Evolutionary conservation across 306 rosid genomes (phyloP).

Genomic region (Sphenostylis stenocarpa): DNA sequence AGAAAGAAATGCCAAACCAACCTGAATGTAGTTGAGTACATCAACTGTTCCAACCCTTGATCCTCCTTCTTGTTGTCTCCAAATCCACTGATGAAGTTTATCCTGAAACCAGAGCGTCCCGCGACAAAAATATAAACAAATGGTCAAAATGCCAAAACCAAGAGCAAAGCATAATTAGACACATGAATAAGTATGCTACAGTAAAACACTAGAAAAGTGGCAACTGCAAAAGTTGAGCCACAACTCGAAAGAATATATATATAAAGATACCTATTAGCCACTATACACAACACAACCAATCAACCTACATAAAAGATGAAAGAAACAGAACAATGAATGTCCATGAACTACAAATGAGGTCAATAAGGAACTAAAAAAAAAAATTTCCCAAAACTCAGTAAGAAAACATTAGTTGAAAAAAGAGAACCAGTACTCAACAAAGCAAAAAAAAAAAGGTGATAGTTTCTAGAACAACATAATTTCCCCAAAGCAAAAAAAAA

Average conservation of each 20-base stretch:
- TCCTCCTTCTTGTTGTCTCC: slow-evolving; percentile 78
- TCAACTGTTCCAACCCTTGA: slow-evolving; percentile 64
- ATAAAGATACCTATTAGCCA: background rate
- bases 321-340: background rate
- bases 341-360: slow-evolving; percentile 9
- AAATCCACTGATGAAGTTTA: slow-evolving; percentile 75
- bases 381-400: background rate
- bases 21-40: slow-evolving; percentile 67
- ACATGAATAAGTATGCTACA: background rate
- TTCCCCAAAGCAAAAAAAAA: background rate
- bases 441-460: background rate
- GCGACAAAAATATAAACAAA: background rate
- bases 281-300: background rate
- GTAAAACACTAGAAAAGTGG: background rate
- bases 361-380: slow-evolving; percentile 11
- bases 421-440: background rate
- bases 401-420: background rate
- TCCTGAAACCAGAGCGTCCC: slow-evolving; percentile 51
- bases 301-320: background rate
- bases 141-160: background rate
- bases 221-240: background rate
- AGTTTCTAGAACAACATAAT: background rate
- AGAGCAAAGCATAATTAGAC: background rate
- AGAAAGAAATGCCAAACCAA: slow-evolving; percentile 20
- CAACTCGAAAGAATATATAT: background rate